Evolutionary conservation across 2,329 filamentous ascomycete species (phyloP).

Genomic region (Colletotrichum zoysiae): DNA sequence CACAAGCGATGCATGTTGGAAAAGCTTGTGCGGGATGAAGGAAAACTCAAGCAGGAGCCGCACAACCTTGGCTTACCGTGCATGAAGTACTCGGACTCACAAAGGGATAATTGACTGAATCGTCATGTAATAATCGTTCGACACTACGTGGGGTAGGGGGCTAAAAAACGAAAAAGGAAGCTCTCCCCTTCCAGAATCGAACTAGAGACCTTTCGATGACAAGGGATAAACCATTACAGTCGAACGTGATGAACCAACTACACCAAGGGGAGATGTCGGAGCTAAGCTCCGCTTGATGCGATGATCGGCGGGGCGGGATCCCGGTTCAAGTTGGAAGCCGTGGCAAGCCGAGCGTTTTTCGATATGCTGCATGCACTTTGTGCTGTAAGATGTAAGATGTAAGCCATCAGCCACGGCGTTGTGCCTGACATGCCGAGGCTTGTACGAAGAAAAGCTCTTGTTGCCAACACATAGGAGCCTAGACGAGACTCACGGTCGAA

Average conservation of each 20-base stretch:
- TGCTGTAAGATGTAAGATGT: too few relatives aligned
- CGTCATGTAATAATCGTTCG: not conserved
- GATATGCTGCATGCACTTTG: not conserved
- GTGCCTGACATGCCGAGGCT: not conserved
- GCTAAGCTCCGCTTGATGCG: conserved; percentile 26
- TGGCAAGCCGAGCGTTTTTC: not conserved
- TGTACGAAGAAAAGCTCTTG: not conserved
- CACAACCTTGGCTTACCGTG: not conserved
- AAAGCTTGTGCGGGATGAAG: not conserved
- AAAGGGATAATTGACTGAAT: not conserved
- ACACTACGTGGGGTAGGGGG: not conserved
- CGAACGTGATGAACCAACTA: conserved; percentile 43
- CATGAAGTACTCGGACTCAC: not conserved
- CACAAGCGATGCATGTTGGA: not conserved
- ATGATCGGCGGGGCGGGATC: not conserved
- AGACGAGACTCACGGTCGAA: not conserved
- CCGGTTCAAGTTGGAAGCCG: not conserved
- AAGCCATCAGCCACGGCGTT: not conserved
- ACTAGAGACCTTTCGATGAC: conserved; percentile 42
- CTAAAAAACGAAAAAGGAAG: conserved; percentile 44
- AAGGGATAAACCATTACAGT: conserved; percentile 38
- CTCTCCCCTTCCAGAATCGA: conserved; percentile 41
- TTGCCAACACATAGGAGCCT: too few relatives aligned
- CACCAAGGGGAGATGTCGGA: conserved; percentile 35
- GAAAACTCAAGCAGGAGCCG: not conserved